These are phyloP conservation scores for Lolium perenne DNA, from an alignment of 176 grass and related monocot genomes.

Conservation along the genomic window DNA sequence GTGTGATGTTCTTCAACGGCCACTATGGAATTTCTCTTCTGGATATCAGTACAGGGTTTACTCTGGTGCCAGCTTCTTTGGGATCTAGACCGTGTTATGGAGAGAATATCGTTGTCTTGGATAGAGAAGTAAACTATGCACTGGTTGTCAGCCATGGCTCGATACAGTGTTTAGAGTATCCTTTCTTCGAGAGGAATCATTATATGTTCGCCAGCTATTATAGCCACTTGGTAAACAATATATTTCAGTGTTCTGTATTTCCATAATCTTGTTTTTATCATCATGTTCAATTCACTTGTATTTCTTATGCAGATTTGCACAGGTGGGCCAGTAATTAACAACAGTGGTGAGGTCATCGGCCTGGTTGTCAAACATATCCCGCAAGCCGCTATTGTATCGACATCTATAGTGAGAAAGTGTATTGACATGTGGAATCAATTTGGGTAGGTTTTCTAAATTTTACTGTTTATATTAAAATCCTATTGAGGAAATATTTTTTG, in stretches of 20 bases:
- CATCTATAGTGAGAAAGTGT: background rate
- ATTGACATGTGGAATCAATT: constrained; percentile 14
- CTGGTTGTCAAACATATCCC: background rate
- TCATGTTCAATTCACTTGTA: background rate
- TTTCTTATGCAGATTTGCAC: background rate
- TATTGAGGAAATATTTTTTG: background rate
- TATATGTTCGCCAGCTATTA: background rate
- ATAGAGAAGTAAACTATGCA: background rate
- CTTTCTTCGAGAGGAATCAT: background rate
- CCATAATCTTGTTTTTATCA: background rate
- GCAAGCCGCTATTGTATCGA: background rate
- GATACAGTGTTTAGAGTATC: background rate
- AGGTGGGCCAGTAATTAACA: constrained; percentile 15
- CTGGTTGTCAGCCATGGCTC: background rate
- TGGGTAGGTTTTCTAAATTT: constrained; percentile 18
- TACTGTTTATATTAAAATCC: background rate
- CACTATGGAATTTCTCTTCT: constrained; percentile 13
- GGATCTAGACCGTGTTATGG: constrained; percentile 17
- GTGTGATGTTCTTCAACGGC: background rate
- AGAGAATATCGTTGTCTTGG: constrained; percentile 4
- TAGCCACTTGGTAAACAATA: background rate
- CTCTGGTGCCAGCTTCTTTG: constrained; percentile 6
- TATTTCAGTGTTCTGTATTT: background rate
- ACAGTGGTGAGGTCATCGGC: background rate
- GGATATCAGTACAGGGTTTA: background rate